Conservation (phyloP, 352 stramenopile genomes). For the Globisporangium yorkense region DNA sequence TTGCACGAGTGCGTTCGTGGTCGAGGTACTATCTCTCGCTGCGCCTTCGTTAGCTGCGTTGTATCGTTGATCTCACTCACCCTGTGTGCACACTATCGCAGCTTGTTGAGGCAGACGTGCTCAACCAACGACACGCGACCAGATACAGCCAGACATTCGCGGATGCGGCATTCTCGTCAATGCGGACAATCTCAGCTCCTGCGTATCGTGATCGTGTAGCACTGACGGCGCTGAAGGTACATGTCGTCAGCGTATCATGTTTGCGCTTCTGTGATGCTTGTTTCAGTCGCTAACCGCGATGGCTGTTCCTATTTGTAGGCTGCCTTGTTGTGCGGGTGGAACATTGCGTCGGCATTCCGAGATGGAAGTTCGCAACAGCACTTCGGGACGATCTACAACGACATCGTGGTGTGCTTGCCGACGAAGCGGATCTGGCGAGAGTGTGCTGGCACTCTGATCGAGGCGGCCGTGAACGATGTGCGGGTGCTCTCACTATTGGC, state of each 20-base stretch:
- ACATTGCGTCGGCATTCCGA: conserved; percentile 32
- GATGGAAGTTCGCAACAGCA: conserved; percentile 19
- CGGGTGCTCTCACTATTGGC: conserved; percentile 27
- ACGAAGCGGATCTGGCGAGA: conserved; percentile 35
- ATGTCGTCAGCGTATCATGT: background rate
- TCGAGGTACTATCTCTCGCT: conserved; percentile 3
- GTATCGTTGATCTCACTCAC: background rate
- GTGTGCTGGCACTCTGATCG: conserved; percentile 19
- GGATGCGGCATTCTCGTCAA: conserved; percentile 3
- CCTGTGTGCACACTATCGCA: background rate
- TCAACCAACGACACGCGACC: background rate
- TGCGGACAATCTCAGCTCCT: conserved; percentile 4
- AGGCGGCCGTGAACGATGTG: conserved; percentile 25
- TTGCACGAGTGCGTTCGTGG: conserved; percentile 9
- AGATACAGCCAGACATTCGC: conserved; percentile 10
- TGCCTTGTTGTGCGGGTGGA: conserved; percentile 40
- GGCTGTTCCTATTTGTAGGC: conserved; percentile 9
- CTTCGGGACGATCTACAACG: conserved; percentile 33
- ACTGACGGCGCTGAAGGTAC: conserved; percentile 23
- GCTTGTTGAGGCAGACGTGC: conserved; percentile 9
- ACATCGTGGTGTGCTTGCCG: conserved; percentile 43
- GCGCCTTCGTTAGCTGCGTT: background rate
- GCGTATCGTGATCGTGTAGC: conserved; percentile 8
- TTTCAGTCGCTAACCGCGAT: background rate
- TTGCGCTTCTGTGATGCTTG: conserved; percentile 13